phyloP scores from a whole-genome alignment of 352 stramenopile genomes.

The Chrysophaeum taylorii region DNA sequence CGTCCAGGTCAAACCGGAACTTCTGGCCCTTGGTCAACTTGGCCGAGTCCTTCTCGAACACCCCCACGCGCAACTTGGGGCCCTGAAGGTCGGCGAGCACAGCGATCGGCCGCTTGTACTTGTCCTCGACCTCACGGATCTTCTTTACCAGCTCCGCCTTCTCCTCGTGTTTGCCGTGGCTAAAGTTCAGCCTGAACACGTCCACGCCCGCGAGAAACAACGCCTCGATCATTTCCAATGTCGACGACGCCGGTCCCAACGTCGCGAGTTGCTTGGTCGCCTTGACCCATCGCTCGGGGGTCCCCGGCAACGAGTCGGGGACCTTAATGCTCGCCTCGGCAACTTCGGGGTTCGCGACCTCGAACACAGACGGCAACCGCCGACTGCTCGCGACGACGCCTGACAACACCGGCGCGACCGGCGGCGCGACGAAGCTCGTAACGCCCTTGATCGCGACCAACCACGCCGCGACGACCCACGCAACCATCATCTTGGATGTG shows the following conservation, averaged over 20 bases:
- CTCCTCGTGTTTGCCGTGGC: conserved; percentile 63
- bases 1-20: conserved; percentile 64
- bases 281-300: no score
- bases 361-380: no score
- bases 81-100: conserved; percentile 66
- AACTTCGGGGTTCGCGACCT: no score
- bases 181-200: conserved; percentile 72
- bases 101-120: conserved; percentile 67
- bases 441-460: no score
- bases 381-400: no score
- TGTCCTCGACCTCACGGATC: conserved; percentile 37
- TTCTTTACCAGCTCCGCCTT: conserved; percentile 61
- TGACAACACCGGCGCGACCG: no score
- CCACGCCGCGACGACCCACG: no score
- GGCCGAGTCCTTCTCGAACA: conserved; percentile 22
- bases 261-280: conserved; percentile 68
- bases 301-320: no score
- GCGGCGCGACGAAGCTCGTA: no score
- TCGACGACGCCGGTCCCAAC: conserved; percentile 56
- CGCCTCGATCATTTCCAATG: conserved; percentile 66
- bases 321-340: no score
- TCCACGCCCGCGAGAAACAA: conserved; percentile 68
- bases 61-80: conserved; percentile 62
- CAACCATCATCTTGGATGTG: no score
- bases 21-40: conserved; percentile 48